phyloP scores from a whole-genome alignment of 305 asterid species.

The Fraxinus albicans region DNA sequence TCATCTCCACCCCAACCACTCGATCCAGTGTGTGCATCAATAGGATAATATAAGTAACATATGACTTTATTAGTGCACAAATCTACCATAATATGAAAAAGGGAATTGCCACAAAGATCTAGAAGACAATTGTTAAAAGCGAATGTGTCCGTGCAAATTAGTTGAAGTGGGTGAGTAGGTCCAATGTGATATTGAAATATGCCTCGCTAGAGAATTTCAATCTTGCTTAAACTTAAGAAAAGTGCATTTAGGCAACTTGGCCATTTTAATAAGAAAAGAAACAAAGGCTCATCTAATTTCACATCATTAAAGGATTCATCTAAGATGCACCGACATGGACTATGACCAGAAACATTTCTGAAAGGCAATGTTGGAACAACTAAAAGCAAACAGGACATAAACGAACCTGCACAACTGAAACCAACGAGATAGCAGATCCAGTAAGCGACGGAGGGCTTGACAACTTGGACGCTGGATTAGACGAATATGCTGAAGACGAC shows the following conservation, averaged over 20 bases:
- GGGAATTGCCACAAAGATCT: neutral
- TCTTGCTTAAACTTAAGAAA: neutral
- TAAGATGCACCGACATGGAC: neutral
- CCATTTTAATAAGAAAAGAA: neutral
- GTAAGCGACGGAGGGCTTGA: constrained; percentile 67
- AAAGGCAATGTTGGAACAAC: constrained; percentile 13
- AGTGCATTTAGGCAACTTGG: neutral
- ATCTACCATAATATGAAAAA: neutral
- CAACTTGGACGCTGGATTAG: constrained; percentile 64
- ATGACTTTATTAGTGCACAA: neutral
- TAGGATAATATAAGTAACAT: neutral
- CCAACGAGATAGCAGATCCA: constrained; percentile 76
- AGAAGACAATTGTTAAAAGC: neutral
- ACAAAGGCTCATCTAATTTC: neutral
- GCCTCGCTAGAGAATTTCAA: neutral
- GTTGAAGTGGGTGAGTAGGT: neutral
- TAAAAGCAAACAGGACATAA: neutral
- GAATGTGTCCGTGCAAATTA: neutral
- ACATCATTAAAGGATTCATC: neutral
- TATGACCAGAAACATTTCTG: neutral
- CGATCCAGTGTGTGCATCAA: neutral
- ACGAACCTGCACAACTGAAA: constrained; percentile 79
- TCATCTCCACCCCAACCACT: neutral
- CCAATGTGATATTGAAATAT: neutral
- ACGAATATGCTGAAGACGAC: constrained; percentile 83